Evolutionary conservation across 139 green algal genomes (phyloP), one percentile per base, ranked within the genome.

Genomic region (Eudorina sp.): DNA sequence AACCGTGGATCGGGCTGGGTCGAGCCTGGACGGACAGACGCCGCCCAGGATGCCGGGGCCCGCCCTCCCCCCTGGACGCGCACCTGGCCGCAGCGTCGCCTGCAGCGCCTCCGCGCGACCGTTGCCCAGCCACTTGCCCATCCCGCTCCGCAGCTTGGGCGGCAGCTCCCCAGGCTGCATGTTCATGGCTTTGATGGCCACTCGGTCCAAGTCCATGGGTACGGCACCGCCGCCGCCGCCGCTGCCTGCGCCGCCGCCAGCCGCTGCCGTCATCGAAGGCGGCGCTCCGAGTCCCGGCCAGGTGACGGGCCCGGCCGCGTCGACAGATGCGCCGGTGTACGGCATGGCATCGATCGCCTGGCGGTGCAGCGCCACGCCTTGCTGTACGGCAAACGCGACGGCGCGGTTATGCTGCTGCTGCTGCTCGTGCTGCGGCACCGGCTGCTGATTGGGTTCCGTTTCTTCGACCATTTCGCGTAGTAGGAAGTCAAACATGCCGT

Each of bases 101-200:
- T 76, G 43, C 40, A 86, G 23, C 60, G 55, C 41, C 55, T 86
- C 80, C 60, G 60, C 80, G 19, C 62, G 21, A 0, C 29, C 80
- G 31, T 21, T 34, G 6, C 5, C 14, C 80, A 86, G 80, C 80
- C 80, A 86, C 41, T 31, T 51, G 16, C 60, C 80, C 80, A 86
- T n/a, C 4, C 80, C 80, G 60, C 8, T 60, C 14, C 80, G 60
- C 58, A 86, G 60, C 31, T 76, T 86, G 27, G 11, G 1, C 1
- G 80, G 80, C 58, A 86, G 80, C 60, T 86, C 80, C 3, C 53
- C 6, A 3, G 80, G 80, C 60, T 86, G 80, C 80, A 86, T 62
- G 41, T 46, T 76, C 80, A 86, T 86, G n/a, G 80, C 80, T 43
- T 86, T 86, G 43, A 86, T 76, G 1, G 27, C 36, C 16, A 86